phyloP scores from a whole-genome alignment of 345 rosid genomes.

The Eucalyptus marginata region DNA sequence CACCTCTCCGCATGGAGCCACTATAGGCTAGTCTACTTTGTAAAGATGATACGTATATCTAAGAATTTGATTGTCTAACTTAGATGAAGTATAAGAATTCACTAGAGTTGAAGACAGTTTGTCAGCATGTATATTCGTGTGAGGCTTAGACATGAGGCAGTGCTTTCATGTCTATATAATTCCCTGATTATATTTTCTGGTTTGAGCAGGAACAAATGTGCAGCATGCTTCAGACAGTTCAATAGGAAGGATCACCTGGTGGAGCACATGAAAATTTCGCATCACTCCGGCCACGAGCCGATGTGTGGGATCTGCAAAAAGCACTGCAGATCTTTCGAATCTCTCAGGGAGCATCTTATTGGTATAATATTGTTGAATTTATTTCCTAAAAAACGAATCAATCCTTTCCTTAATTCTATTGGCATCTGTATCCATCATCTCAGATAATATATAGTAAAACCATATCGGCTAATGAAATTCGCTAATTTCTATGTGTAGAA shows the following conservation, averaged over 20 bases:
- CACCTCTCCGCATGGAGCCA: background rate
- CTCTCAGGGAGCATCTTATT: conserved; percentile 83
- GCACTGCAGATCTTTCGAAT: conserved; percentile 88
- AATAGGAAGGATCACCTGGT: conserved; percentile 80
- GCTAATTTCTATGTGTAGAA: background rate
- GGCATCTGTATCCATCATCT: background rate
- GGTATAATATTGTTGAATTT: conserved; percentile 16
- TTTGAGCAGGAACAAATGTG: conserved; percentile 75
- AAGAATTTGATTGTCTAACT: background rate
- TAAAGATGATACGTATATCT: background rate
- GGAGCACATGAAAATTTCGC: conserved; percentile 81
- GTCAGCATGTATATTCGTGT: background rate
- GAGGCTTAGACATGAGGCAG: background rate
- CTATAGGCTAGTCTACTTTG: background rate
- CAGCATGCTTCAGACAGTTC: conserved; percentile 87
- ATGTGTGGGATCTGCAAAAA: conserved; percentile 67
- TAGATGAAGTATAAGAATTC: background rate
- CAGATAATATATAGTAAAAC: background rate
- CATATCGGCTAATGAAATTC: background rate
- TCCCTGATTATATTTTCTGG: background rate
- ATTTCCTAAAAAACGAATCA: background rate
- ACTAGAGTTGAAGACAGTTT: background rate
- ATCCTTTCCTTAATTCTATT: background rate
- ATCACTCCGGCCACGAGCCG: conserved; percentile 86
- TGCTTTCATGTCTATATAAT: background rate